Evolutionary conservation across 83 land plant genomes (phyloP).

Genomic region (Thuja plicata): DNA sequence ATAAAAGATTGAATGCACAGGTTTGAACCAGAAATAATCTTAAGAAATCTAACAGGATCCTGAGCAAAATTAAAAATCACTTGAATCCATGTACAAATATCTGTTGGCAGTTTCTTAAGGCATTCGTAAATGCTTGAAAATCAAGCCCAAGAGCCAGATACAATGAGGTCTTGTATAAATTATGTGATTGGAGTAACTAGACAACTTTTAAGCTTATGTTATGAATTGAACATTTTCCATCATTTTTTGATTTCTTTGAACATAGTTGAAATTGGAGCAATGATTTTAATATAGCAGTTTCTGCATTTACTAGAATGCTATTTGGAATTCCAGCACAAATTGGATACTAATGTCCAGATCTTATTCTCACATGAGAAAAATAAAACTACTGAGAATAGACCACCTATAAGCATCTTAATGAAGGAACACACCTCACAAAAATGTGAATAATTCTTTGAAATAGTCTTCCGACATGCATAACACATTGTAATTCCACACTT

Average conservation of each 20-base stretch:
- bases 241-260: background rate
- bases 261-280: background rate
- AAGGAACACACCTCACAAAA: constrained; percentile 12
- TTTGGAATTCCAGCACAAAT: background rate
- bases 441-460: constrained; percentile 23
- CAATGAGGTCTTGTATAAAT: background rate
- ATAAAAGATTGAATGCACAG: too few relatives aligned
- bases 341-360: background rate
- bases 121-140: too few relatives aligned
- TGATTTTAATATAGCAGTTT: background rate
- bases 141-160: background rate
- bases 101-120: too few relatives aligned
- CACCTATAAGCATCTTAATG: background rate
- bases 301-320: background rate
- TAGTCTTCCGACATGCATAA: constrained; percentile 39
- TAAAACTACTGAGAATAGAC: background rate
- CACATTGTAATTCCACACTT: constrained; percentile 48
- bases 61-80: too few relatives aligned
- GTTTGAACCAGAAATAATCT: too few relatives aligned
- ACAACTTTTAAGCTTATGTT: background rate
- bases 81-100: too few relatives aligned
- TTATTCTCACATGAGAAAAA: background rate
- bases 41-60: too few relatives aligned
- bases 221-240: background rate
- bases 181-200: background rate